phyloP scores from a whole-genome alignment of 495 filamentous ascomycete genomes.

The Penicillium pulvis region DNA sequence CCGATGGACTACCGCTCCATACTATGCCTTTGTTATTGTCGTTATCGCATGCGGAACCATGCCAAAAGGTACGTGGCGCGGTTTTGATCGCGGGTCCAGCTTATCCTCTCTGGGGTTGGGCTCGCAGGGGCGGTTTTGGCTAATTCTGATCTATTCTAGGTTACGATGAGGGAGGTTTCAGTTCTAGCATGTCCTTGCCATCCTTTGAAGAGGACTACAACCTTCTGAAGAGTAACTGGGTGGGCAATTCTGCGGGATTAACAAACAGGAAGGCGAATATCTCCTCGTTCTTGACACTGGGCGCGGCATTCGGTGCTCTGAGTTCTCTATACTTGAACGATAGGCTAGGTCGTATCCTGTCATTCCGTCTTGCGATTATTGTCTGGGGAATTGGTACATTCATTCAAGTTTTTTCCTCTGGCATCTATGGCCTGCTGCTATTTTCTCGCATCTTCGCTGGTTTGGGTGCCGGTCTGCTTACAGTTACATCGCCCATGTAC shows the following conservation, averaged over 20 bases:
- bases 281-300: slow-evolving; percentile 48
- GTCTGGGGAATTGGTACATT: slow-evolving; percentile 45
- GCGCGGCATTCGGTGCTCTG: slow-evolving; percentile 45
- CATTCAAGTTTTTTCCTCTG: slow-evolving; percentile 47
- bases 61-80: slow-evolving; percentile 39
- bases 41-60: slow-evolving; percentile 47
- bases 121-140: not conserved
- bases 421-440: slow-evolving; percentile 46
- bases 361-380: slow-evolving; percentile 43
- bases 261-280: slow-evolving; percentile 49
- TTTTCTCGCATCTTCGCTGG: slow-evolving; percentile 49
- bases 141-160: slow-evolving; percentile 23
- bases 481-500: slow-evolving; percentile 52
- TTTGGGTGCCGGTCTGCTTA: slow-evolving; percentile 50
- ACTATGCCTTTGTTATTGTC: slow-evolving; percentile 42
- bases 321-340: slow-evolving; percentile 44
- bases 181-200: slow-evolving; percentile 41
- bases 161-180: slow-evolving; percentile 53
- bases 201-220: slow-evolving; percentile 47
- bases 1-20: slow-evolving; percentile 44
- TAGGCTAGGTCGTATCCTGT: slow-evolving; percentile 39
- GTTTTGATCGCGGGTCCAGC: not conserved
- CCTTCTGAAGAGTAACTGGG: slow-evolving; percentile 39
- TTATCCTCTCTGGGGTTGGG: not conserved
- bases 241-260: slow-evolving; percentile 35